These are phyloP conservation scores for Aschersonia sp. DNA, from an alignment of 2,329 filamentous ascomycete genomes.

Conservation along the genomic window DNA sequence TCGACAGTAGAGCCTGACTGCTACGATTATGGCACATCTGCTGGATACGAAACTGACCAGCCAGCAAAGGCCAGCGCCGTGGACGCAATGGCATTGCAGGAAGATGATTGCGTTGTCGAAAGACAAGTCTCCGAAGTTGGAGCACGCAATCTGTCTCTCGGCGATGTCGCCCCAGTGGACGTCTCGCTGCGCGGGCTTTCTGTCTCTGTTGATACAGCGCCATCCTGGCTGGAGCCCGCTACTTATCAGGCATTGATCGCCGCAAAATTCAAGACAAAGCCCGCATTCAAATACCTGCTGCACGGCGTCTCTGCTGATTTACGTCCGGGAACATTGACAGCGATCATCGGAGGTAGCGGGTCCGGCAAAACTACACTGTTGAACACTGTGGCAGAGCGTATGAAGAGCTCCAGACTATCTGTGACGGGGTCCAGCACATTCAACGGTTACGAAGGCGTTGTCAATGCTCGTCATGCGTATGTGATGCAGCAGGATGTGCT, in stretches of 20 bases:
- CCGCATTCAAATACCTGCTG: slow-evolving; percentile 38
- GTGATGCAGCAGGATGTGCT: slow-evolving; percentile 67
- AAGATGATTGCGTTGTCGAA: background rate
- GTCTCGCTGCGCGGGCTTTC: slow-evolving; percentile 38
- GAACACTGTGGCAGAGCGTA: slow-evolving; percentile 56
- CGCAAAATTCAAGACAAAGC: slow-evolving; percentile 19
- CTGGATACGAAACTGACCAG: slow-evolving; percentile 14
- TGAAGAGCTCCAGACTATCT: slow-evolving; percentile 37
- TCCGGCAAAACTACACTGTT: slow-evolving; percentile 60
- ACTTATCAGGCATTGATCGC: slow-evolving; percentile 28
- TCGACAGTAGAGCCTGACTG: background rate
- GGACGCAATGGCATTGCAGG: slow-evolving; percentile 10
- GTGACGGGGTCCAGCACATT: slow-evolving; percentile 44
- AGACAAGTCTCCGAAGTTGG: slow-evolving; percentile 7
- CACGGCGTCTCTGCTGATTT: slow-evolving; percentile 49
- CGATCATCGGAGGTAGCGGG: slow-evolving; percentile 62
- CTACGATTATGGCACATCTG: background rate
- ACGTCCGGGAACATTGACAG: slow-evolving; percentile 51
- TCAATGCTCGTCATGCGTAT: slow-evolving; percentile 47
- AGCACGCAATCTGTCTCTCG: slow-evolving; percentile 24
- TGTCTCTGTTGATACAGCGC: slow-evolving; percentile 43
- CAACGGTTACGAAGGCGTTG: slow-evolving; percentile 40
- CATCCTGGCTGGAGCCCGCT: slow-evolving; percentile 32
- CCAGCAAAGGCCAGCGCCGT: slow-evolving; percentile 17
- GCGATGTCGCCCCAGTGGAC: slow-evolving; percentile 40